Percentiles rank a stretch among this genome's conserved stretches.
Conservation (phyloP, 164 flowering plant species). For the Paratinospora sagittata region DNA sequence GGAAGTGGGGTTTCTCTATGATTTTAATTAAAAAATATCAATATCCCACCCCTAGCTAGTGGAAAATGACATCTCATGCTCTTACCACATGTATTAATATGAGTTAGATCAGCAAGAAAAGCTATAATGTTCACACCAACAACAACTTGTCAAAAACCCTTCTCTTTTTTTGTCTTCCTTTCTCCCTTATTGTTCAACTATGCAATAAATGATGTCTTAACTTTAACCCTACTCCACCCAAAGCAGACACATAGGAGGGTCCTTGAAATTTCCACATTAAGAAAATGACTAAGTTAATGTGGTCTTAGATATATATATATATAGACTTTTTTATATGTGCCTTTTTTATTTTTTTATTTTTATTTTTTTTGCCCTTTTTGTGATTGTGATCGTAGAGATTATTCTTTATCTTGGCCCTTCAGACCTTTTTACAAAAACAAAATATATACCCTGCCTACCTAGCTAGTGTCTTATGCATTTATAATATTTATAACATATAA, state of each 20-base stretch:
- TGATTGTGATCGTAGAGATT: too few species aligned
- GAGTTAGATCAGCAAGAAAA: constrained; percentile 17
- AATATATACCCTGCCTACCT: too few species aligned
- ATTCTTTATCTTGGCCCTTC: too few species aligned
- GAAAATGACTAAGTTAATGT: constrained; percentile 4
- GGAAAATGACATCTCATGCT: background rate
- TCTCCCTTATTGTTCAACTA: constrained; percentile 26
- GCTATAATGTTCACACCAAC: constrained; percentile 16
- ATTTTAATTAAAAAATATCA: background rate
- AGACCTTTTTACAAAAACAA: too few species aligned
- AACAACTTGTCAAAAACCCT: constrained; percentile 8
- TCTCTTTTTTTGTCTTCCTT: background rate
- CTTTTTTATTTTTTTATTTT: too few species aligned
- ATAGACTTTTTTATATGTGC: too few species aligned
- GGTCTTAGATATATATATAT: too few species aligned
- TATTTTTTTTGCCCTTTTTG: too few species aligned
- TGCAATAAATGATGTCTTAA: constrained; percentile 20
- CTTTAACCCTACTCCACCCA: constrained; percentile 25
- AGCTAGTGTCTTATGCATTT: too few species aligned
- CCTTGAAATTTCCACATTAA: constrained; percentile 38
- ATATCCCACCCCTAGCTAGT: too few species aligned
- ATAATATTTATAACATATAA: too few species aligned
- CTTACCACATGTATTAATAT: constrained; percentile 16
- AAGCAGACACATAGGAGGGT: constrained; percentile 23
- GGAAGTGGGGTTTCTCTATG: constrained; percentile 6